phyloP scores from a whole-genome alignment of 78 protist species.

The Chrysochromulina parva region DNA sequence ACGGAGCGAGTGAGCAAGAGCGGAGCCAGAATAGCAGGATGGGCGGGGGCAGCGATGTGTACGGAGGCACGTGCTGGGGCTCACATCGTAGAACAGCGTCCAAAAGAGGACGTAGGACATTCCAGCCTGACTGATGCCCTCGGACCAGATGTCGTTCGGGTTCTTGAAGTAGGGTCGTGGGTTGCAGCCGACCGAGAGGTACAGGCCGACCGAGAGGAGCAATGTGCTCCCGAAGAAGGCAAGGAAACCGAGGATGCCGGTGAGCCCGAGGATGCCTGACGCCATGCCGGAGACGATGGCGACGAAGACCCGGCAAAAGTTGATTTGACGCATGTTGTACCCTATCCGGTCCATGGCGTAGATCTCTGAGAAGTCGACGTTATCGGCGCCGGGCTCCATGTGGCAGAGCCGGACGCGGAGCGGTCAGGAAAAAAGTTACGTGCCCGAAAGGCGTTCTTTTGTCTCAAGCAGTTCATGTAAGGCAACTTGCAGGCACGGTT shows the following conservation, averaged over 20 bases:
- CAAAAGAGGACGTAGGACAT: slow-evolving; percentile 11
- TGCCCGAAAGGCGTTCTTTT: too few species aligned
- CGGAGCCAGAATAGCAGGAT: too few species aligned
- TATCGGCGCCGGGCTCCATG: slow-evolving; percentile 1
- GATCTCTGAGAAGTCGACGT: neutral
- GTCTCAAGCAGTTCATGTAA: too few species aligned
- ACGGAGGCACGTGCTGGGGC: too few species aligned
- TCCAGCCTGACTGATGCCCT: neutral
- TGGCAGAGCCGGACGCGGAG: too few species aligned
- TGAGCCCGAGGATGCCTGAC: neutral
- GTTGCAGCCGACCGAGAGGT: neutral
- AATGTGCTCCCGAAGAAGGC: neutral
- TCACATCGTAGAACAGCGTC: slow-evolving; percentile 10
- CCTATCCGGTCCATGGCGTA: neutral
- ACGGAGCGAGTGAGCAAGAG: too few species aligned
- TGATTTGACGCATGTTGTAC: neutral
- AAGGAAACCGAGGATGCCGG: neutral
- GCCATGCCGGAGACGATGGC: neutral
- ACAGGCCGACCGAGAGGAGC: neutral
- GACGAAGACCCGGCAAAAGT: neutral
- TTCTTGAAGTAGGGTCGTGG: neutral
- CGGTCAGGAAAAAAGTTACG: too few species aligned
- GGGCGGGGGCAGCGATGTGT: too few species aligned
- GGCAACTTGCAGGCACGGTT: too few species aligned
- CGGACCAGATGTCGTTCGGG: neutral